Evolutionary conservation across 1,284 basidiomycete species (phyloP).

Genomic region (Cryptococcus maquisensis): DNA sequence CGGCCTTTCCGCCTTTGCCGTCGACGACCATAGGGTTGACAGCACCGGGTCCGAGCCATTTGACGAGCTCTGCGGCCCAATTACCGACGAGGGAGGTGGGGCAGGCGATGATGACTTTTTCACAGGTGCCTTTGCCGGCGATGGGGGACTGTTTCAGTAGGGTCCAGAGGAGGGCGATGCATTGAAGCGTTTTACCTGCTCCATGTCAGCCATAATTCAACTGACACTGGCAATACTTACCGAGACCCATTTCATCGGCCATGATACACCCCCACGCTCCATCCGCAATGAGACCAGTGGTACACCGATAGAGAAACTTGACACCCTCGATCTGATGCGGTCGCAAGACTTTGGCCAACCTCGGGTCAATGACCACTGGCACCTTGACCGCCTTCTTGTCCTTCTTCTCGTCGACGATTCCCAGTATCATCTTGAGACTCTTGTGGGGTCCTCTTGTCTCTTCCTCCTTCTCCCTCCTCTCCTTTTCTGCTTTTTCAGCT

Average conservation of each 20-base stretch:
- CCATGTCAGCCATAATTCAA: not conserved
- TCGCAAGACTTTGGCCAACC: conserved; percentile 76
- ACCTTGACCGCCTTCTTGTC: conserved; percentile 67
- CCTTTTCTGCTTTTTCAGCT: conserved; percentile 55
- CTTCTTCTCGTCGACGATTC: conserved; percentile 62
- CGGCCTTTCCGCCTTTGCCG: conserved; percentile 80
- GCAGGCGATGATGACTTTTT: conserved; percentile 97
- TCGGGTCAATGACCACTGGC: conserved; percentile 93
- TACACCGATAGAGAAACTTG: conserved; percentile 95
- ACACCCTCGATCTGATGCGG: conserved; percentile 99
- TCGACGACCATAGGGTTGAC: conserved; percentile 79
- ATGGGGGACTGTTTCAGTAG: conserved; percentile 93
- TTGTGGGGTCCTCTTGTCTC: conserved; percentile 77
- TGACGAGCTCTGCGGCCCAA: conserved; percentile 96
- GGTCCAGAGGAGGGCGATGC: conserved; percentile 94
- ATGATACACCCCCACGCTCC: conserved; percentile 97
- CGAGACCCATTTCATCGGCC: conserved; percentile 98
- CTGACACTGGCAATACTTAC: conserved; percentile 45
- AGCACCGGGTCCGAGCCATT: conserved; percentile 86
- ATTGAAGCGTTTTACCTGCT: conserved; percentile 80
- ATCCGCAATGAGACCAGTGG: conserved; percentile 86
- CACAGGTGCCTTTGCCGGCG: conserved; percentile 79
- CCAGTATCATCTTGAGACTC: conserved; percentile 77
- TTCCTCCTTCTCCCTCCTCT: conserved; percentile 59
- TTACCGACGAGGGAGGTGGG: conserved; percentile 95